Conservation (phyloP, 805 yeast species). For the Pichia eremophila region DNA sequence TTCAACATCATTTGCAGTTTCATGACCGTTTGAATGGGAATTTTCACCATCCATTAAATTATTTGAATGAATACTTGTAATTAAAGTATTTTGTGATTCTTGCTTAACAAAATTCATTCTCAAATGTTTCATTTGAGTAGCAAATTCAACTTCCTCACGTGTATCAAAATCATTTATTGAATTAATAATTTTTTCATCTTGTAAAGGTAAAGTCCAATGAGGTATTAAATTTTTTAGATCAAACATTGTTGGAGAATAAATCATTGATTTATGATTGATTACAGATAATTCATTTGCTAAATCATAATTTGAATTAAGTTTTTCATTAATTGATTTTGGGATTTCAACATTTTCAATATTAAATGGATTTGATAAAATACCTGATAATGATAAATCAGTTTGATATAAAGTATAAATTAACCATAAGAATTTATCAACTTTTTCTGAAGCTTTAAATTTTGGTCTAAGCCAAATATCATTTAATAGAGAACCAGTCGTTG, state of each 20-base stretch:
- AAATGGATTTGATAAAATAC: constrained; percentile 27
- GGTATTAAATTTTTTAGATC: constrained; percentile 21
- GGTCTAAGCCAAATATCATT: constrained; percentile 67
- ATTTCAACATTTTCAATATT: constrained; percentile 9
- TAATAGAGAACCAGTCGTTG: constrained; percentile 36
- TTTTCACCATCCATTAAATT: neutral
- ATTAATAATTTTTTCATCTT: constrained; percentile 4
- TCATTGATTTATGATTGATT: constrained; percentile 15
- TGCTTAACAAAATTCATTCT: constrained; percentile 25
- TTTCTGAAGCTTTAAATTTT: constrained; percentile 48
- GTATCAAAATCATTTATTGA: constrained; percentile 36
- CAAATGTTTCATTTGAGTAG: constrained; percentile 37
- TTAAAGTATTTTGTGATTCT: neutral
- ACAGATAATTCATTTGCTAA: constrained; percentile 6
- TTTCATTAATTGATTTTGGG: neutral
- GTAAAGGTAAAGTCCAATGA: neutral
- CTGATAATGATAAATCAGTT: constrained; percentile 49
- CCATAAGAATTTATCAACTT: constrained; percentile 78
- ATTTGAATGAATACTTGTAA: neutral
- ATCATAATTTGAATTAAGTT: neutral
- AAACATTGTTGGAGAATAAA: constrained; percentile 15
- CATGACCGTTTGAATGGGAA: neutral
- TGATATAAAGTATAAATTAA: constrained; percentile 71
- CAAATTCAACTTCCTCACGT: constrained; percentile 37
- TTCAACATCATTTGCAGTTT: too few species aligned